Conservation (phyloP, 176 grass and related monocot species). For the Thalia dealbata region DNA sequence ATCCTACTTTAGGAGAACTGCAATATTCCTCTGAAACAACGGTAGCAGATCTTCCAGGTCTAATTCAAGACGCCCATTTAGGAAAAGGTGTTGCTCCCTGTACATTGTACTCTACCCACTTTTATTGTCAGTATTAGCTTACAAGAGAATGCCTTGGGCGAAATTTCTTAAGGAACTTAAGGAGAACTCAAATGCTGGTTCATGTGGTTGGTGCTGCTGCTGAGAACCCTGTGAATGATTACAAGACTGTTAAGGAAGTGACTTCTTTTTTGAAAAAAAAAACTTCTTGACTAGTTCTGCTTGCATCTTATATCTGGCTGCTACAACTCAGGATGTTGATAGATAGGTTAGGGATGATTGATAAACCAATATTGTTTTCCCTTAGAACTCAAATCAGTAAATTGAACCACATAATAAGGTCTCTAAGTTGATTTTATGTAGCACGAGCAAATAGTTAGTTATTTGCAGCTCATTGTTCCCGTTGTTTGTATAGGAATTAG, state of each 20-base stretch:
- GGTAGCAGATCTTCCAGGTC: slow-evolving; percentile 83
- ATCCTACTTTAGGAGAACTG: slow-evolving; percentile 66
- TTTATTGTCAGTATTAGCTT: not conserved
- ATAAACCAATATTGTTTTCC: too few relatives aligned
- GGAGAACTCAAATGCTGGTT: slow-evolving; percentile 86
- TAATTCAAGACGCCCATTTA: slow-evolving; percentile 95
- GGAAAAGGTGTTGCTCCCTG: slow-evolving; percentile 55
- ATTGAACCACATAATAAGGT: too few relatives aligned
- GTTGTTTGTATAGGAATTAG: not conserved
- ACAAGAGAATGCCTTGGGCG: slow-evolving; percentile 43
- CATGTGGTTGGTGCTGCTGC: slow-evolving; percentile 90
- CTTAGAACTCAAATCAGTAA: too few relatives aligned
- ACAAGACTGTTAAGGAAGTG: slow-evolving; percentile 94
- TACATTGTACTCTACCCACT: slow-evolving; percentile 7
- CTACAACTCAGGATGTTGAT: too few relatives aligned
- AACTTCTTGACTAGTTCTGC: slow-evolving; percentile 14
- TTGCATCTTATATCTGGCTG: too few relatives aligned
- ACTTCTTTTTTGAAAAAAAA: too few relatives aligned
- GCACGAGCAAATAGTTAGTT: too few relatives aligned
- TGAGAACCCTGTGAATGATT: slow-evolving; percentile 68
- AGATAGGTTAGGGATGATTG: too few relatives aligned
- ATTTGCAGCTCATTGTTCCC: too few relatives aligned
- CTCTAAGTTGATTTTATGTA: too few relatives aligned
- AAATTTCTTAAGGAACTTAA: slow-evolving; percentile 91
- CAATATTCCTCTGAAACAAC: slow-evolving; percentile 87